These are phyloP conservation scores for Phytophthora megakarya DNA, from an alignment of 352 stramenopile genomes.

Conservation along the genomic window DNA sequence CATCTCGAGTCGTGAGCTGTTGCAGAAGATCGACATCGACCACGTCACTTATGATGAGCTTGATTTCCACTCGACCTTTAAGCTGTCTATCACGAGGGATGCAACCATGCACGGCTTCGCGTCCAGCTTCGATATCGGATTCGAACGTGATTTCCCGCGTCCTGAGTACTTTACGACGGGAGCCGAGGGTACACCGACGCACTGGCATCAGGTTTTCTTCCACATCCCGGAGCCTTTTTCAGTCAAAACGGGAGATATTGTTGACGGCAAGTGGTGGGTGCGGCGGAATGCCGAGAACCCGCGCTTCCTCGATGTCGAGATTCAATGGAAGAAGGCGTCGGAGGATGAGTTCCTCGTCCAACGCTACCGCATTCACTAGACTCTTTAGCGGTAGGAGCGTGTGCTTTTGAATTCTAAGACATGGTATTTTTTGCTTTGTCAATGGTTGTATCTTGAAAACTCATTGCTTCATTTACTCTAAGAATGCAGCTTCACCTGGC, in stretches of 20 bases:
- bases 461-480: constrained; percentile 13
- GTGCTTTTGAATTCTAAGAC: constrained; percentile 30
- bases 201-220: constrained; percentile 99
- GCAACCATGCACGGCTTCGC: constrained; percentile 96
- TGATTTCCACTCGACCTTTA: constrained; percentile 93
- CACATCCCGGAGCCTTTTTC: constrained; percentile 89
- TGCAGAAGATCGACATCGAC: constrained; percentile 90
- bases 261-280: constrained; percentile 89
- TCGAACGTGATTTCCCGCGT: constrained; percentile 91
- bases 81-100: constrained; percentile 82
- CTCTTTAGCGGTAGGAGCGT: constrained; percentile 15
- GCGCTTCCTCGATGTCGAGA: constrained; percentile 92
- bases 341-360: constrained; percentile 54
- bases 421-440: constrained; percentile 14
- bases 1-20: constrained; percentile 87
- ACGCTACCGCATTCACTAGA: constrained; percentile 83
- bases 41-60: constrained; percentile 93
- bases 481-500: constrained; percentile 61
- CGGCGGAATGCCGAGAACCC: constrained; percentile 92
- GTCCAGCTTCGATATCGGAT: constrained; percentile 97
- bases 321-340: constrained; percentile 69
- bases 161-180: constrained; percentile 96
- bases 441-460: background rate
- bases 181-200: constrained; percentile 91
- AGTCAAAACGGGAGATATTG: constrained; percentile 71